Evolutionary conservation across 306 rosid species (phyloP).

Genomic region (Fagus sylvatica): DNA sequence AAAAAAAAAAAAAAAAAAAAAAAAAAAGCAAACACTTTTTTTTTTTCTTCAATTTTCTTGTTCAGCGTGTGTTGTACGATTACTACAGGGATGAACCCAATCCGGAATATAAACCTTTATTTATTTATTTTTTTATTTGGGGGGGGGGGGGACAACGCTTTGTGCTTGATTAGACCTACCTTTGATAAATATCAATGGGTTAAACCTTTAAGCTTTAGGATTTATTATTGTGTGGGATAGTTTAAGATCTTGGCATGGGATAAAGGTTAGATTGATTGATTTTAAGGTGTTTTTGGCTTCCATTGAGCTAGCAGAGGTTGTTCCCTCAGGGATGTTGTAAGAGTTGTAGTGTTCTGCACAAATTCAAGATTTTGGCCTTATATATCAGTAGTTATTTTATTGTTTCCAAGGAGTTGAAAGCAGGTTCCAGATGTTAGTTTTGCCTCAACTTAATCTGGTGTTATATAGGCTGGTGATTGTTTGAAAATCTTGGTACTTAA

Average conservation of each 20-base stretch:
- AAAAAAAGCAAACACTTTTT: not conserved
- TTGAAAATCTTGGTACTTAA: not conserved
- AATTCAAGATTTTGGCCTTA: not conserved
- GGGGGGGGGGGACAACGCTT: no score
- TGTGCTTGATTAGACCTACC: no score
- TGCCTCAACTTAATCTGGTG: no score
- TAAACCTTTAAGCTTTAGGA: not conserved
- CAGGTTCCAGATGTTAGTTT: not conserved
- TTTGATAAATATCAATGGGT: not conserved
- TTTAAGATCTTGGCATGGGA: not conserved
- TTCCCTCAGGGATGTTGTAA: not conserved
- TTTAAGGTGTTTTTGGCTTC: not conserved
- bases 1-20: no score
- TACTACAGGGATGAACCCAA: no score
- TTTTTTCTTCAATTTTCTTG: not conserved
- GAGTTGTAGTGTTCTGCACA: not conserved
- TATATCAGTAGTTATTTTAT: not conserved
- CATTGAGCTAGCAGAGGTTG: not conserved
- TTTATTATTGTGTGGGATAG: not conserved
- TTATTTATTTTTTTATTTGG: no score
- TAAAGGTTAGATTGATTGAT: not conserved
- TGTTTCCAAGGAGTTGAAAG: not conserved
- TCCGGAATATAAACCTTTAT: no score
- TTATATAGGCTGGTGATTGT: no score
- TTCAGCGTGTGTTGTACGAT: no score